Base-by-base conservation (phyloP, 208 protist species). In the Crithidia thermophila region DNA sequence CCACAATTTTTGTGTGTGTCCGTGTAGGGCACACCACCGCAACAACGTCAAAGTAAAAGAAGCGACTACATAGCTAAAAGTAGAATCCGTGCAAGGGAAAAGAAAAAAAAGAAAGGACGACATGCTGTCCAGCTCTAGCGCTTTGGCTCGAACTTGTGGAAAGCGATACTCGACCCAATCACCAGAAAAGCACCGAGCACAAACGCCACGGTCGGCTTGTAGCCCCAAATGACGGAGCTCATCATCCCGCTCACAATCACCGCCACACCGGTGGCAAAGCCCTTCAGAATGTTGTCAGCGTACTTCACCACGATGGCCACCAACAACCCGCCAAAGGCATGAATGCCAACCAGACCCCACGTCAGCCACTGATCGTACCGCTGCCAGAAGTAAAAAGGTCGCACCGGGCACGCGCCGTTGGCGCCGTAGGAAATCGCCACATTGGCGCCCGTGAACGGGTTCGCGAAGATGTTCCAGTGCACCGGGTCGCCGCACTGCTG, bases 241-340 rank as follows among this genome's bases (percentile, higher is more conserved):
- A 88, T 65, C 20, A 88, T 31, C 10, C 81, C 88, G n/a, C 88
- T 93, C 23, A 92, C 58, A 30, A 92, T 64, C 30, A 94, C 84
- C 14, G 91, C 83, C 30, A 93, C 60, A 9, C 83, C 87, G 1
- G 87, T 96, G 14, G 91, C 91, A 52, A 96, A 94, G 4, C 83
- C 82, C 63, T 96, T 96, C 18, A 90, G 28, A 33, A 96, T 89
- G 70, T 94, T 96, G 62, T 96, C 91, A 0, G 91, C 80, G 69
- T 96, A 96, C 62, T 88, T 87, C 55, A 94, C 70, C 8, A 92
- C 88, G 21, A 90, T 67, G 1, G 88, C 88, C 0, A 96, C 87
- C 0, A 96, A 75, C 9, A 96, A 67, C 0, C 91, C 91, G 20
- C 91, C 91, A 2, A 90, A 51, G 0, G 87, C 88, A 49, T 96